phyloP scores from a whole-genome alignment of 2,329 filamentous ascomycete species.

The Beauveria sp. region DNA sequence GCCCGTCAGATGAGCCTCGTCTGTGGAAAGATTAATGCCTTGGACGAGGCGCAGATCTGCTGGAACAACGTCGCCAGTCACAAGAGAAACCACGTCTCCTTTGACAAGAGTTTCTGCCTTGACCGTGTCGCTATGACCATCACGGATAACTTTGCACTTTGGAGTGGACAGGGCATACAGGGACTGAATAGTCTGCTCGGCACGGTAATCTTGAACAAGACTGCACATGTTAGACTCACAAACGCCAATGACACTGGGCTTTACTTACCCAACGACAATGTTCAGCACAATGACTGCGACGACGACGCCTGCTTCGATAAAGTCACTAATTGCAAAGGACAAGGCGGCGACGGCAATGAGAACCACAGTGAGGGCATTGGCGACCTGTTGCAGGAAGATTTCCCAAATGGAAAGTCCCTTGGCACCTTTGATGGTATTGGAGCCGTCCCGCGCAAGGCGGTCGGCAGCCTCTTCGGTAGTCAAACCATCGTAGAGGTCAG shows the following conservation, averaged over 20 bases:
- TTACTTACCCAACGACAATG: conserved; percentile 52
- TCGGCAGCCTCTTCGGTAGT: conserved; percentile 52
- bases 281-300: conserved; percentile 59
- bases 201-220: conserved; percentile 53
- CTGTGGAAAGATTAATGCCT: conserved; percentile 66
- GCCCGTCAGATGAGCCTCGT: conserved; percentile 67
- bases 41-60: conserved; percentile 60
- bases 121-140: conserved; percentile 41
- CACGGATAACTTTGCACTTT: conserved; percentile 51
- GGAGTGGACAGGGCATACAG: conserved; percentile 51
- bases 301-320: conserved; percentile 56
- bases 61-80: conserved; percentile 61
- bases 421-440: conserved; percentile 64
- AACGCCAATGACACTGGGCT: too few relatives aligned
- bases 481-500: conserved; percentile 51
- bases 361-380: conserved; percentile 68
- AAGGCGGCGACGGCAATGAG: conserved; percentile 68
- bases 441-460: conserved; percentile 59
- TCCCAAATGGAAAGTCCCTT: conserved; percentile 66
- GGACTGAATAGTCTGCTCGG: conserved; percentile 55
- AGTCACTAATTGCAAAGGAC: conserved; percentile 58
- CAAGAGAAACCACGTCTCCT: conserved; percentile 57
- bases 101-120: conserved; percentile 53
- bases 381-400: conserved; percentile 69
- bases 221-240: conserved; percentile 22